Evolutionary conservation across 2,329 filamentous ascomycete genomes (phyloP).

Genomic region (Fusarium lateritium): DNA sequence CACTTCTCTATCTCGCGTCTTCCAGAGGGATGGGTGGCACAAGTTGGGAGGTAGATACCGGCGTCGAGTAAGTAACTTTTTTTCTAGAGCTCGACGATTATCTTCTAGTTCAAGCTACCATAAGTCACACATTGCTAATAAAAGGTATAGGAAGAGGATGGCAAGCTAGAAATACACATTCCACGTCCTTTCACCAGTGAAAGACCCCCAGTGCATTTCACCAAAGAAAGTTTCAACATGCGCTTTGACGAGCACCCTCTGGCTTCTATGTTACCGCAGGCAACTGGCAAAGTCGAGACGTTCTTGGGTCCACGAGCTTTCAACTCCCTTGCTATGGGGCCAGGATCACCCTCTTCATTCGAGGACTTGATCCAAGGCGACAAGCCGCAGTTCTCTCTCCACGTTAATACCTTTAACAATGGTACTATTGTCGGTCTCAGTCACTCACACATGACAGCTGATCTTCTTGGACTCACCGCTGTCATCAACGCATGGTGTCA

Average conservation of each 20-base stretch:
- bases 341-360: not conserved
- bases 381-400: not conserved
- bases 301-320: not conserved
- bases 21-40: constrained; percentile 1
- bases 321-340: not conserved
- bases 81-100: no score
- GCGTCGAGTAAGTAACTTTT: not conserved
- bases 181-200: not conserved
- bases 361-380: not conserved
- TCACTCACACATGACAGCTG: not conserved
- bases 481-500: not conserved
- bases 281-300: not conserved
- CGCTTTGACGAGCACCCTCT: not conserved
- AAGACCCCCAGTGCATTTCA: not conserved
- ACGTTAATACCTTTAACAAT: not conserved
- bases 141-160: not conserved
- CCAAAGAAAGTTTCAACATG: not conserved
- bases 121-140: not conserved
- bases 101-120: no score
- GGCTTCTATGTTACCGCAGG: not conserved
- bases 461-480: not conserved
- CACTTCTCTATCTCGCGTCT: not conserved
- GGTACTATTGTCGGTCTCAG: not conserved
- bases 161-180: not conserved
- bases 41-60: not conserved